Conservation (phyloP, 2,329 filamentous ascomycete genomes). For the Mollisia scopiformis region DNA sequence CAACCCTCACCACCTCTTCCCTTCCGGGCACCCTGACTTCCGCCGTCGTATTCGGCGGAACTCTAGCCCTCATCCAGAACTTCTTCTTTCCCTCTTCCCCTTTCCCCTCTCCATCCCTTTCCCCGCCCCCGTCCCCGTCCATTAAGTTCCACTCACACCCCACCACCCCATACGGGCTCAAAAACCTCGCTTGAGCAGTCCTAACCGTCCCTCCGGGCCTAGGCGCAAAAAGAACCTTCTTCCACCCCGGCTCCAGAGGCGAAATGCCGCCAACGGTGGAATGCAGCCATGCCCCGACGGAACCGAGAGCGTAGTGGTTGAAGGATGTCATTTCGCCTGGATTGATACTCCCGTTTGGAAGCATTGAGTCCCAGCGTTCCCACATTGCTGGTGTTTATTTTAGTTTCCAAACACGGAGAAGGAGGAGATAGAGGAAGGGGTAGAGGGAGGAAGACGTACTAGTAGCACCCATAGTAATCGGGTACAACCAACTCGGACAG, state of each 20-base stretch:
- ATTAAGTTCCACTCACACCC: slow-evolving; percentile 27
- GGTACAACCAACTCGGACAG: slow-evolving; percentile 37
- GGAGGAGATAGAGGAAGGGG: background rate
- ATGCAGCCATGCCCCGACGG: slow-evolving; percentile 26
- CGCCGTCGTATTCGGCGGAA: slow-evolving; percentile 28
- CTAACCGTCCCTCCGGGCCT: slow-evolving; percentile 37
- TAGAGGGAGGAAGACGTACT: slow-evolving; percentile 8
- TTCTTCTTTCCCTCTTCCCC: background rate
- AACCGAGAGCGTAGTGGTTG: slow-evolving; percentile 33
- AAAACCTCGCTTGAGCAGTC: slow-evolving; percentile 33
- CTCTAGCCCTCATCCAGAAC: slow-evolving; percentile 21
- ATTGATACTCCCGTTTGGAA: slow-evolving; percentile 30
- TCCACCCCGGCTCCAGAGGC: slow-evolving; percentile 36
- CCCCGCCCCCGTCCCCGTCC: background rate
- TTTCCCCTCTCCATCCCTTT: background rate
- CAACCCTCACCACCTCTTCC: slow-evolving; percentile 17
- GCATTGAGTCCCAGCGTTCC: slow-evolving; percentile 34
- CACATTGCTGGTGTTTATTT: slow-evolving; percentile 15
- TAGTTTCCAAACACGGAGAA: background rate
- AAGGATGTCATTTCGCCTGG: slow-evolving; percentile 32
- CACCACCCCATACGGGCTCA: slow-evolving; percentile 35
- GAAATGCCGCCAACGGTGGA: slow-evolving; percentile 38
- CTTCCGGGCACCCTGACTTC: slow-evolving; percentile 30
- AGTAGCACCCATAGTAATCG: slow-evolving; percentile 33
- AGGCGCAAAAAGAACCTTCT: slow-evolving; percentile 33